Percentiles rank a stretch among this genome's conserved stretches.
phyloP scores from a whole-genome alignment of 2,329 filamentous ascomycete genomes.

The Magnaporthiopsis poae region DNA sequence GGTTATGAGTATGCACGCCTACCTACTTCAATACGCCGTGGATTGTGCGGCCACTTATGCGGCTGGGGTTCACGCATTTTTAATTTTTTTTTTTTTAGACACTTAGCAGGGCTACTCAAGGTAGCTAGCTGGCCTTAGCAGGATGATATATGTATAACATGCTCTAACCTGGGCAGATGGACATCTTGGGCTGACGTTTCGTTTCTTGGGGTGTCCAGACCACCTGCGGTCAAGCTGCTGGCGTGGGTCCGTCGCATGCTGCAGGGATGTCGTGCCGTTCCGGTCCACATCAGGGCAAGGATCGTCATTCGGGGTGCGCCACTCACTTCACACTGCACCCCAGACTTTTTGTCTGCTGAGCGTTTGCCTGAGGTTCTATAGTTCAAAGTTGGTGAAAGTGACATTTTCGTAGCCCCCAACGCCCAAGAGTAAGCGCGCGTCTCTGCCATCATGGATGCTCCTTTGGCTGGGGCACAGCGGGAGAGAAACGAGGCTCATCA shows the following conservation, averaged over 20 bases:
- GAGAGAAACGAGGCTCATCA: no score
- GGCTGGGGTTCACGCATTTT: neutral
- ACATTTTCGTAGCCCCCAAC: no score
- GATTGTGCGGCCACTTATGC: neutral
- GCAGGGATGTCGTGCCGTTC: neutral
- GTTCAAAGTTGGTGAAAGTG: no score
- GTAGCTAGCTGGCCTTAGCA: no score
- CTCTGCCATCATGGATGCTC: no score
- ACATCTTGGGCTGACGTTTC: no score
- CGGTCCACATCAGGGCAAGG: neutral
- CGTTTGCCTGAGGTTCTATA: neutral
- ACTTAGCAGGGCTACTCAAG: no score
- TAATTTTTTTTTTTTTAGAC: neutral
- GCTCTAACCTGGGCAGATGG: no score
- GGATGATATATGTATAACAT: no score
- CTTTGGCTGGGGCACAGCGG: no score
- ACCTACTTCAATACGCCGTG: conserved; percentile 11
- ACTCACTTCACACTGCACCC: neutral
- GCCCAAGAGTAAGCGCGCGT: no score
- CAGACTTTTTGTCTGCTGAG: neutral
- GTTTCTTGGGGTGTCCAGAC: neutral
- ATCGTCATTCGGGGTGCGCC: neutral
- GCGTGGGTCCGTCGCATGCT: neutral
- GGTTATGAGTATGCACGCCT: conserved; percentile 22
- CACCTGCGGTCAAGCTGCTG: neutral